Base-by-base conservation (phyloP, 495 filamentous ascomycete species). In the Emericellopsis terricola region DNA sequence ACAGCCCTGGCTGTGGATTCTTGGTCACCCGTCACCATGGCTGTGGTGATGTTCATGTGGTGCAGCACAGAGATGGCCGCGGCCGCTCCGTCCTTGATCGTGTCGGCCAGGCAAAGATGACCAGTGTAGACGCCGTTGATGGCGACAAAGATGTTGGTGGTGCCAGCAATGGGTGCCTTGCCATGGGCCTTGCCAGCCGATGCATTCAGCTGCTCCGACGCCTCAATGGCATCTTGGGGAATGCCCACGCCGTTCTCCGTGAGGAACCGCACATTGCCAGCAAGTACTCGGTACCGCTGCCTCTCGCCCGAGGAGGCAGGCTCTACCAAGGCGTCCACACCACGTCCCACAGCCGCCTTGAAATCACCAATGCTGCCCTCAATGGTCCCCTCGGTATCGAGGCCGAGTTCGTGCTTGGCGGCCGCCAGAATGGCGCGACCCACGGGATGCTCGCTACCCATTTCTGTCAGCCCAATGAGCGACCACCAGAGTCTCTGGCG, bases 11-110 rank as follows among this genome's bases (percentile, higher is more conserved):
- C 89, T 2, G 89, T 80, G 16, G 79, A 65, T 17, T 65, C 65
- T 27, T 91, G 83, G 52, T 99, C 89, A 33, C 89, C 89, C 0
- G 89, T 99, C 4, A 99, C 85, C 49, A 97, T 82, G 19, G 85
- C 80, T 4, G 80, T 76, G 34, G 77, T 73, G 46, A 96, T 76
- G 14, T 78, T 74, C 71, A 96, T 79, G 35, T 69, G 71, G 46
- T 76, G 68, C 29, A 99, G 63, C 14, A 85, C 89, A n/a, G 73
- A 59, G 31, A 97, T 76, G 21, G 81, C 68, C 15, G 82, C 81
- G n/a, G 68, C 65, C 7, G 89, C 87, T 29, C 76, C 80, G 14
- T 76, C 68, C 48, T 99, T 99, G 50, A 99, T 71, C 13, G 76
- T 89, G 48, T 99, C 89, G 5, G 77, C 72, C 19, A 99, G 74